phyloP scores from a whole-genome alignment of 1,284 basidiomycete species.

The Cystobasidium slooffiae region DNA sequence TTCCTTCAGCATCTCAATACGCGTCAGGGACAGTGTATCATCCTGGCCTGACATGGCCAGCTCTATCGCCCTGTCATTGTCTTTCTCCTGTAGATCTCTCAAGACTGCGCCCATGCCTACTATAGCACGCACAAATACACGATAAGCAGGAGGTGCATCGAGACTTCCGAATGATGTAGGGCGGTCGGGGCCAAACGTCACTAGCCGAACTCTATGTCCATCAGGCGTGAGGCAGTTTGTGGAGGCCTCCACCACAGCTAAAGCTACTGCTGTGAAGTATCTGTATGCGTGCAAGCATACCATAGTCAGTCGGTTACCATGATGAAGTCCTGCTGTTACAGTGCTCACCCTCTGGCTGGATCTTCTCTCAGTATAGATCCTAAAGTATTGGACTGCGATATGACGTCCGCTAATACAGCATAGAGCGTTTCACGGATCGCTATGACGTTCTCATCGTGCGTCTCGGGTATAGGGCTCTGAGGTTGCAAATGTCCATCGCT shows the following conservation, averaged over 20 bases:
- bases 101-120: slow-evolving; percentile 14
- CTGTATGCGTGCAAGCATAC: not conserved
- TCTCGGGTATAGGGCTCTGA: slow-evolving; percentile 18
- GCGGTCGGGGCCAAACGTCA: not conserved
- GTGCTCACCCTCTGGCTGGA: slow-evolving; percentile 31
- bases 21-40: slow-evolving; percentile 18
- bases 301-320: not conserved
- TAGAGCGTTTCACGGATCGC: slow-evolving; percentile 29
- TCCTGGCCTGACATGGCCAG: slow-evolving; percentile 30
- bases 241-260: slow-evolving; percentile 31
- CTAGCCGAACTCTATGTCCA: slow-evolving; percentile 25
- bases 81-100: slow-evolving; percentile 18
- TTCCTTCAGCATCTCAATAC: slow-evolving; percentile 27
- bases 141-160: slow-evolving; percentile 23
- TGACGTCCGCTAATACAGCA: slow-evolving; percentile 31
- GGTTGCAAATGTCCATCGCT: not conserved
- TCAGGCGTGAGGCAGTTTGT: slow-evolving; percentile 20
- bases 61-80: slow-evolving; percentile 17
- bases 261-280: slow-evolving; percentile 27
- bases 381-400: slow-evolving; percentile 7
- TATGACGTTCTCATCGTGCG: slow-evolving; percentile 15
- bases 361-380: slow-evolving; percentile 10
- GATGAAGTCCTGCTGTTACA: not conserved
- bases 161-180: not conserved
- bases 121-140: slow-evolving; percentile 17